Evolutionary conservation across 2,329 filamentous ascomycete genomes (phyloP), one percentile per base, ranked within the genome.

Genomic region (Stenocarpella maydis): DNA sequence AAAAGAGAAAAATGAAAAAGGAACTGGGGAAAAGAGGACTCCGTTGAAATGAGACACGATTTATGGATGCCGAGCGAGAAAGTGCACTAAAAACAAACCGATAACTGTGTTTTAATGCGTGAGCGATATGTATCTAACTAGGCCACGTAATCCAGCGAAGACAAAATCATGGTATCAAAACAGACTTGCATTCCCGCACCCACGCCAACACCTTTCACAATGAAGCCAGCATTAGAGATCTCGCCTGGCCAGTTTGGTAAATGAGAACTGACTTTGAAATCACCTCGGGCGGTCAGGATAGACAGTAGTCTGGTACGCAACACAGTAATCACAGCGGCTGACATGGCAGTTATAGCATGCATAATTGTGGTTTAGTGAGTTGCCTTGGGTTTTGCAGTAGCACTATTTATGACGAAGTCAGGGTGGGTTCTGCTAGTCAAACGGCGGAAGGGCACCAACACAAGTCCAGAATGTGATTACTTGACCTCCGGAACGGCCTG

Each of bases 381-480:
- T 63, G 24, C 28, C 58, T 0, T 28, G 15, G 14, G 34, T 63
- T 3, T 21, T 10, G 1, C 58, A 63, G 5, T 63, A 31, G 24
- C 58, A 63, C 58, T 63, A 26, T 26, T 31, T 5, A 4, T 8
- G 43, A 21, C 12, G 26, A 34, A 49, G 14, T 63, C 19, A 63
- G 28, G n/a, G 37, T 17, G 26, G 2, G 1, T 6, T 2, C 19
- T 9, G 21, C 15, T 24, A 21, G 21, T 37, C 1, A 19, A 19
- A 8, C 2, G 5, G 4, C 5, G 19, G 14, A 49, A 37, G n/a
- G 14, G 28, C n/a, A 49, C 58, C 3, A n/a, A 63, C 58, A 10
- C 58, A 63, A 17, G 58, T 63, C 58, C 58, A 63, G 31, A 37
- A 15, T 19, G 58, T 63, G 19, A 63, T 43, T 3, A 63, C 43